Base-by-base conservation (phyloP, 139 green algal species). In the Zygnema circumcarinatum region DNA sequence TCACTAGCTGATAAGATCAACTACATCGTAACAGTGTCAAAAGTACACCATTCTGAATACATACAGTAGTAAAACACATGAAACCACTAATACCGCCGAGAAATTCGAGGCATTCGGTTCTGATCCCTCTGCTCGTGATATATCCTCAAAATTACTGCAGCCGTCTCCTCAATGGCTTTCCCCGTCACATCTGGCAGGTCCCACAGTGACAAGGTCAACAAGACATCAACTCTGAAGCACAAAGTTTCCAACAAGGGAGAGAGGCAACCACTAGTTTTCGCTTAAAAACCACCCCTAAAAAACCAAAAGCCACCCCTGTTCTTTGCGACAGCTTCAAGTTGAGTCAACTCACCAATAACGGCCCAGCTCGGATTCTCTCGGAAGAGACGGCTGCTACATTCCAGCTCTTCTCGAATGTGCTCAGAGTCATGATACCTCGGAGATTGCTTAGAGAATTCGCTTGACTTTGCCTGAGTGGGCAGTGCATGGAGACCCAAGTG, bases 161-260 rank as follows among this genome's bases (percentile, higher is more conserved):
- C 81, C 38, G 81, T 84, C 69, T 87, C 81, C 68, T 87, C 81
- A n/a, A 87, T 81, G 3, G 81, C 72, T 40, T 38, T 79, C 7
- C 81, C 81, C 38, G 81, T 87, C 54, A 87, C 81, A 21, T 87
- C 81, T 87, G 81, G n/a, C n/a, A n/a, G n/a, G n/a, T 38, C 11
- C 25, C n/a, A n/a, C n/a, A n/a, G n/a, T n/a, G n/a, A n/a, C n/a
- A n/a, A n/a, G n/a, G n/a, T n/a, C n/a, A n/a, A n/a, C n/a, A n/a
- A n/a, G n/a, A n/a, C n/a, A n/a, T n/a, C n/a, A n/a, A n/a, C n/a
- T n/a, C n/a, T n/a, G n/a, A n/a, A n/a, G n/a, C n/a, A n/a, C n/a
- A n/a, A n/a, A n/a, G n/a, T n/a, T n/a, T n/a, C n/a, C n/a, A n/a
- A n/a, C n/a, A n/a, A n/a, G n/a, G n/a, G n/a, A n/a, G n/a, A n/a